Base-by-base conservation (phyloP, 352 stramenopile genomes). In the Phytopythium ostracodes region DNA sequence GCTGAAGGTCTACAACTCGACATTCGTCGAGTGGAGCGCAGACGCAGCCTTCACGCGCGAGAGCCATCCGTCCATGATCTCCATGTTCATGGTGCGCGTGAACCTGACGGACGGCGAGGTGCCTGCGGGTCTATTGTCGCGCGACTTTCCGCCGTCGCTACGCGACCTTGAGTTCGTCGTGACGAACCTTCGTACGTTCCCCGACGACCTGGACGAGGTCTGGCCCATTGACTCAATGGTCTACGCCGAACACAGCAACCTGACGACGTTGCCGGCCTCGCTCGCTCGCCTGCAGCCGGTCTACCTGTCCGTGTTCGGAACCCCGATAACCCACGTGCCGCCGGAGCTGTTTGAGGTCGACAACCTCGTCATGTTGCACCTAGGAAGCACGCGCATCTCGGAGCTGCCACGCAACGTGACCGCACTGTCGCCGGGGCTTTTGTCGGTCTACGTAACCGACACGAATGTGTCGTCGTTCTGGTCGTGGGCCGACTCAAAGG, bases 1-100 rank as follows among this genome's bases (percentile, higher is more conserved):
- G 1, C 44, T 81, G 46, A 76, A 81, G 60, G 51, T 77, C 3
- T 79, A 79, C 64, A 84, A 84, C 22, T 65, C 65, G 20, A 77
- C 70, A 6, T 59, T 84, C 33, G 11, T 31, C 1, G 54, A 67
- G 4, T 84, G 75, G 75, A 33, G 24, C 0, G 42, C 24, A 0
- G 59, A 73, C 8, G 70, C 66, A 12, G 75, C 65, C 20, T 35
- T 80, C 17, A 68, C 51, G 10, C 59, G 67, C 12, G 38, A 43
- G 14, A 54, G 65, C 25, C 70, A 80, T 40, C 62, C 68, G 2
- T n/a, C 25, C 10, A 59, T 87, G 36, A 58, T 63, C 2, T 66
- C 64, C 12, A 24, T 81, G 20, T 73, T 68, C 35, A 18, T 85
- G 17, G 44, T 79, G 25, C 64, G 63, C 11, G 71, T 75, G 17